Conservation (phyloP, 305 asterid genomes). For the Solanum chacoense region DNA sequence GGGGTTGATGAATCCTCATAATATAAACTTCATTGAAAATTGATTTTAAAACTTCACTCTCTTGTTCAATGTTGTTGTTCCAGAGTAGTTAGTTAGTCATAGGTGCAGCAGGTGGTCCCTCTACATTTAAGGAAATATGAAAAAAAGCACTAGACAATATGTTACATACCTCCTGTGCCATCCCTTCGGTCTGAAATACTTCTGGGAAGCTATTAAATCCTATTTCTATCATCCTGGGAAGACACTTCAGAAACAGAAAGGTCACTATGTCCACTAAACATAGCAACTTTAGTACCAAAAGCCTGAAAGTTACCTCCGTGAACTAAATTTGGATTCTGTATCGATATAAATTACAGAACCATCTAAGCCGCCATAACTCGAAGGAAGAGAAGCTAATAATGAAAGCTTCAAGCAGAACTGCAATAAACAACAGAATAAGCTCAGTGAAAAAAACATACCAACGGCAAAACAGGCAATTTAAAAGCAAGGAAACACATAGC, state of each 20-base stretch:
- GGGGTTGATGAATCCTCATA: neutral
- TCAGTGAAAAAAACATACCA: neutral
- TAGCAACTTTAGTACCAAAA: neutral
- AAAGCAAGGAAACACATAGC: neutral
- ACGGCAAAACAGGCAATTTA: neutral
- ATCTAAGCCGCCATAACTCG: constrained; percentile 66
- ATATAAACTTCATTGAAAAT: neutral
- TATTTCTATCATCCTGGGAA: constrained; percentile 70
- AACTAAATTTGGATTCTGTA: constrained; percentile 82
- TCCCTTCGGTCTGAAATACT: constrained; percentile 56
- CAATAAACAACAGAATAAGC: constrained; percentile 4
- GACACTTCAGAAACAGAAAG: neutral
- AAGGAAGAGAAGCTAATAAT: constrained; percentile 68
- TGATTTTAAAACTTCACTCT: neutral
- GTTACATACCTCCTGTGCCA: constrained; percentile 60
- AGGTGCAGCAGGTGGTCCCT: neutral
- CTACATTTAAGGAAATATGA: neutral
- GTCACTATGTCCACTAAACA: neutral
- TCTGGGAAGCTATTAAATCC: constrained; percentile 76
- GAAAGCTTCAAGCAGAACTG: constrained; percentile 87
- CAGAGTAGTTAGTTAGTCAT: neutral
- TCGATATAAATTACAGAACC: constrained; percentile 72
- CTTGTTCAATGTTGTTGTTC: neutral
- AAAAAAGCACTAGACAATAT: neutral
- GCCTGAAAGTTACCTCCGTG: constrained; percentile 45